Evolutionary conservation across 352 stramenopile species (phyloP).

Genomic region (Pythium sukuiense): DNA sequence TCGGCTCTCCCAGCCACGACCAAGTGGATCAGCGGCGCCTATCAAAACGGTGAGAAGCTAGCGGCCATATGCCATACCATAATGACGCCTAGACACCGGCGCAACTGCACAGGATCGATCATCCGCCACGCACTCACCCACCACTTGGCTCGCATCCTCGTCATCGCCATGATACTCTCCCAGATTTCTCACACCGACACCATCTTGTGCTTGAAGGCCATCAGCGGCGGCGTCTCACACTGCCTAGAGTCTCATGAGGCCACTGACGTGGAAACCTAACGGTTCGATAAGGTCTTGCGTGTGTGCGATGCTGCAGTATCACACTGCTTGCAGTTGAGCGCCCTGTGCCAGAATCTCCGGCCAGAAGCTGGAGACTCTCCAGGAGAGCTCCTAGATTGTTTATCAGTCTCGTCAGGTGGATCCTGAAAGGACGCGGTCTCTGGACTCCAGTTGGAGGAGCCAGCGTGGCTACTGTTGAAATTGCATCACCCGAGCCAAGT

Average conservation of each 20-base stretch:
- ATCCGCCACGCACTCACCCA: background rate
- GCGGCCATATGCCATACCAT: background rate
- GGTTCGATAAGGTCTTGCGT: background rate
- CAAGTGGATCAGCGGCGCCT: background rate
- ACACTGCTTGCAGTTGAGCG: background rate
- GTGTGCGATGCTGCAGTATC: background rate
- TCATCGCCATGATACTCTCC: background rate
- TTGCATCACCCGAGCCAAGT: constrained; percentile 13
- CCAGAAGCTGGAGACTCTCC: background rate
- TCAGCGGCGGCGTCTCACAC: background rate
- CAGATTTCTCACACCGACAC: background rate
- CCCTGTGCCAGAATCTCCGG: background rate
- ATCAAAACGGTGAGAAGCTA: background rate
- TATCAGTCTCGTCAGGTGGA: constrained; percentile 23
- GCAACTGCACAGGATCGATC: background rate
- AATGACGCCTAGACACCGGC: background rate
- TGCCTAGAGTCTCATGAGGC: background rate
- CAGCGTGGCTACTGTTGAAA: constrained; percentile 16
- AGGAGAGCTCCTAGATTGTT: background rate
- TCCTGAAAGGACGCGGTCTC: constrained; percentile 24
- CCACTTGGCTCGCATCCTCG: background rate
- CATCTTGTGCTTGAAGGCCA: background rate
- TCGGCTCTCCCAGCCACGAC: background rate
- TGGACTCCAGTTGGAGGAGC: constrained; percentile 3
- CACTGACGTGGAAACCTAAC: background rate